Percentiles rank a stretch among this genome's conserved stretches.
phyloP scores from a whole-genome alignment of 129 eudicot genomes.

The Chrysanthemum lavandulifolium region DNA sequence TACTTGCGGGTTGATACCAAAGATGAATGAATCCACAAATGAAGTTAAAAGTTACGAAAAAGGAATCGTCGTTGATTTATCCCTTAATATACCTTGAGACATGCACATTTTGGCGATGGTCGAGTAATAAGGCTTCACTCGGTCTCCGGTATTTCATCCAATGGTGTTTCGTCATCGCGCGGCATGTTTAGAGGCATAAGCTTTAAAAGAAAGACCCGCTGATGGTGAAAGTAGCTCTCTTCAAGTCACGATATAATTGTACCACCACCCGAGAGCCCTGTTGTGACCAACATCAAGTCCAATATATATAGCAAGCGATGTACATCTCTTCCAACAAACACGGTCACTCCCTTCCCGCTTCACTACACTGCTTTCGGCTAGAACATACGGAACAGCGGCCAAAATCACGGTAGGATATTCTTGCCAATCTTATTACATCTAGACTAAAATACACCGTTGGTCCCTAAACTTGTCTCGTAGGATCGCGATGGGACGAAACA shows the following conservation, averaged over 20 bases:
- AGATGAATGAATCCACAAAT: conserved; percentile 26
- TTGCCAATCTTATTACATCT: neutral
- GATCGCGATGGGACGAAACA: no score
- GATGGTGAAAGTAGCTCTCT: conserved; percentile 82
- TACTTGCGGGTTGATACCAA: conserved; percentile 46
- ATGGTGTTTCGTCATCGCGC: conserved; percentile 45
- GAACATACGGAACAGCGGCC: conserved; percentile 54
- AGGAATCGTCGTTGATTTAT: conserved; percentile 41
- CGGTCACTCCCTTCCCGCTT: no score
- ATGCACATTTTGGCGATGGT: conserved; percentile 39
- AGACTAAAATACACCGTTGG: no score
- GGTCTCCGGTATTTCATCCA: conserved; percentile 48
- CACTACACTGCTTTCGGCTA: no score
- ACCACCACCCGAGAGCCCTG: conserved; percentile 46
- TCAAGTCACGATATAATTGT: conserved; percentile 39
- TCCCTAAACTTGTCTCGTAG: no score
- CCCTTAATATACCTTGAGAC: conserved; percentile 76
- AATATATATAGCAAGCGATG: conserved; percentile 48
- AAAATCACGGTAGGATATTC: conserved; percentile 44
- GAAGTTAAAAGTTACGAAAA: conserved; percentile 28
- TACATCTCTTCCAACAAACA: conserved; percentile 82
- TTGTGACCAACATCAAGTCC: conserved; percentile 34
- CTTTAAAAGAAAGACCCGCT: conserved; percentile 49
- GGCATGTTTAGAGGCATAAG: conserved; percentile 63
- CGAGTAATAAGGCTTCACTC: conserved; percentile 46